These are phyloP conservation scores for Odontarrhena argentea DNA, from an alignment of 345 rosid genomes.

Conservation along the genomic window DNA sequence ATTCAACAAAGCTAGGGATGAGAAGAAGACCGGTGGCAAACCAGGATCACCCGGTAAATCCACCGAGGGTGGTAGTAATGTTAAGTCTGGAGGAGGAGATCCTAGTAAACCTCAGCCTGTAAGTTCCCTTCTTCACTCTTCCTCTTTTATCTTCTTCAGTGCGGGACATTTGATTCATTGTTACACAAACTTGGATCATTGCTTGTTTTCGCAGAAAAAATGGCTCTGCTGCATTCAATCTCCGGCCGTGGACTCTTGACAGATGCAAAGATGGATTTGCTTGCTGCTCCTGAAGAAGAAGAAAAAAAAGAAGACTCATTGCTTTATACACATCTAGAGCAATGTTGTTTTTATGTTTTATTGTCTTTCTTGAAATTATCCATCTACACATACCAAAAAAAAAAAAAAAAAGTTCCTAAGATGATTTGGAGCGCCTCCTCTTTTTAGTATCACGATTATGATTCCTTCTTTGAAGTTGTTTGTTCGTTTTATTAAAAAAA, in stretches of 20 bases:
- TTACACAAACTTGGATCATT: slow-evolving; percentile 1
- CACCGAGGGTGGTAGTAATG: slow-evolving; percentile 44
- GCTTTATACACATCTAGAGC: slow-evolving; percentile 38
- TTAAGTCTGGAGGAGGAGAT: slow-evolving; percentile 57
- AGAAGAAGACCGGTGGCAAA: slow-evolving; percentile 83
- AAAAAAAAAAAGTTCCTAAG: slow-evolving; percentile 40
- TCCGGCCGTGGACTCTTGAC: slow-evolving; percentile 72
- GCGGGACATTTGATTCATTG: background rate
- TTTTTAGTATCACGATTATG: slow-evolving; percentile 46
- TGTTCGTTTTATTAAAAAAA: slow-evolving; percentile 33
- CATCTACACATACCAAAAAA: background rate
- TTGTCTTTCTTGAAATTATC: slow-evolving; percentile 44
- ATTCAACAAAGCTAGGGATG: slow-evolving; percentile 94
- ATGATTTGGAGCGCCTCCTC: slow-evolving; percentile 46
- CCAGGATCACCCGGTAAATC: slow-evolving; percentile 68
- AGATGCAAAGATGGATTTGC: slow-evolving; percentile 30
- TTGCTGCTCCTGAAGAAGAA: background rate
- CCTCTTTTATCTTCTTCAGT: background rate
- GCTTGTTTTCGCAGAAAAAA: slow-evolving; percentile 59
- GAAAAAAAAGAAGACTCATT: slow-evolving; percentile 38
- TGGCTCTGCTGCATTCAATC: slow-evolving; percentile 90
- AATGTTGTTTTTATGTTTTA: slow-evolving; percentile 42
- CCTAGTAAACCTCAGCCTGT: slow-evolving; percentile 75
- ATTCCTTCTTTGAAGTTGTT: slow-evolving; percentile 46
- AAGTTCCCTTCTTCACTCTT: slow-evolving; percentile 44